Evolutionary conservation across 345 rosid species (phyloP), one percentile per base, ranked within the genome.

Genomic region (Corchorus olitorius): DNA sequence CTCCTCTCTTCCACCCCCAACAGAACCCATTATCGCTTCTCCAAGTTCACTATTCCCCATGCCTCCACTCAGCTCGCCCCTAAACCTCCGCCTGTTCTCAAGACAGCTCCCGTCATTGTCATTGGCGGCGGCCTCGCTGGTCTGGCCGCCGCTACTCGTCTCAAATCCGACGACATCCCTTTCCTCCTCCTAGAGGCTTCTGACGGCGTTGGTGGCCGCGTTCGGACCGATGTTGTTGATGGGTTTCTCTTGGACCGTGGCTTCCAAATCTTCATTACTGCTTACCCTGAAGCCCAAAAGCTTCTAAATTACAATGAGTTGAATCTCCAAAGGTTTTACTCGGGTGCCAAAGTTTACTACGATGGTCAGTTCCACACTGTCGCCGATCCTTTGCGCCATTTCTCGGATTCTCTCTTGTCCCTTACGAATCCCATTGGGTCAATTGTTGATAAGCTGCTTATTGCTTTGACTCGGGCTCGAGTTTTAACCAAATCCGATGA

Each of bases 181-280:
- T 92, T 91, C 82, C 82, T 91, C 41, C 88, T 92, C 61, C 70
- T 94, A 1, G 99, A 94, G 80, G 89, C 98, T 49, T 93, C 99
- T 33, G 93, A 94, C 48, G 89, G 76, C 6, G 90, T 93, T 8
- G 99, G 99, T 2, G 98, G 97, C 58, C 94, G 98, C 4, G 98
- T 94, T 45, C 87, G 94, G 7, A 95, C 98, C 10, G 99, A 95
- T 56, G 33, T 50, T 62, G 88, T 95, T 14, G 96, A 95, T 64
- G 97, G 98, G 6, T 95, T 89, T 75, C 84, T 89, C 58, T 89
- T 93, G 50, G 99, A 95, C 81, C 88, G 98, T 59, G 99, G 99
- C 60, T 95, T 95, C 89, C 99, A 95, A 80, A 95, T 95, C 68
- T 95, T 95, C 89, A 93, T 95, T 83, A 95, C 98, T 1, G 95